Evolutionary conservation across 805 yeast genomes (phyloP).

Genomic region (Sporopachydermia quercuum): DNA sequence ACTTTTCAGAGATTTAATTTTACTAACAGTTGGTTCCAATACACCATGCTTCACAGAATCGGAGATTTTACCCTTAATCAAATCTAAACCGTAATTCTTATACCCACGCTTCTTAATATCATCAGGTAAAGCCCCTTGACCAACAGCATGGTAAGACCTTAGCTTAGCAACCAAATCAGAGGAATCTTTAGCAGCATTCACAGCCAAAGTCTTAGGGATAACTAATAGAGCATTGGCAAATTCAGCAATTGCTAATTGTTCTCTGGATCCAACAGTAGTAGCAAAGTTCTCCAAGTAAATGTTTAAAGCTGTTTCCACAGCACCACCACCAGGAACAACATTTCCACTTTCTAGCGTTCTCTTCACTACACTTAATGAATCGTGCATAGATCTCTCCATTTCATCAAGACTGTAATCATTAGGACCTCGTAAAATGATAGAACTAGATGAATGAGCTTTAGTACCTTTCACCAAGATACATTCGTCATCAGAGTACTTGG

Average conservation of each 20-base stretch:
- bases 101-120: conserved; percentile 76
- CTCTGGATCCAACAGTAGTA: conserved; percentile 93
- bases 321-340: conserved; percentile 98
- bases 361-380: conserved; percentile 86
- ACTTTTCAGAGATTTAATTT: conserved; percentile 82
- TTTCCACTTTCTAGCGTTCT: conserved; percentile 88
- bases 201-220: conserved; percentile 93
- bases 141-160: conserved; percentile 91
- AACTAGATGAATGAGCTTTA: conserved; percentile 78
- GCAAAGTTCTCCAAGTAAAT: conserved; percentile 94
- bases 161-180: conserved; percentile 88
- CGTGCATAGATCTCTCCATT: conserved; percentile 96
- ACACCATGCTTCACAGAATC: conserved; percentile 79
- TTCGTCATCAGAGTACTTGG: conserved; percentile 88
- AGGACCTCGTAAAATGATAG: conserved; percentile 89
- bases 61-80: conserved; percentile 80
- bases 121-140: conserved; percentile 74
- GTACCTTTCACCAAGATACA: conserved; percentile 88
- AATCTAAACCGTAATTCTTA: conserved; percentile 84
- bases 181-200: conserved; percentile 95
- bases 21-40: conserved; percentile 88
- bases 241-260: conserved; percentile 95
- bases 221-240: conserved; percentile 81
- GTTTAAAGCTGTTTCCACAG: conserved; percentile 94
- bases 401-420: conserved; percentile 93